Percentiles rank a stretch among this genome's conserved stretches.
These are phyloP conservation scores for Dactylellina leptospora DNA, from an alignment of 2,329 filamentous ascomycete genomes.

Conservation along the genomic window DNA sequence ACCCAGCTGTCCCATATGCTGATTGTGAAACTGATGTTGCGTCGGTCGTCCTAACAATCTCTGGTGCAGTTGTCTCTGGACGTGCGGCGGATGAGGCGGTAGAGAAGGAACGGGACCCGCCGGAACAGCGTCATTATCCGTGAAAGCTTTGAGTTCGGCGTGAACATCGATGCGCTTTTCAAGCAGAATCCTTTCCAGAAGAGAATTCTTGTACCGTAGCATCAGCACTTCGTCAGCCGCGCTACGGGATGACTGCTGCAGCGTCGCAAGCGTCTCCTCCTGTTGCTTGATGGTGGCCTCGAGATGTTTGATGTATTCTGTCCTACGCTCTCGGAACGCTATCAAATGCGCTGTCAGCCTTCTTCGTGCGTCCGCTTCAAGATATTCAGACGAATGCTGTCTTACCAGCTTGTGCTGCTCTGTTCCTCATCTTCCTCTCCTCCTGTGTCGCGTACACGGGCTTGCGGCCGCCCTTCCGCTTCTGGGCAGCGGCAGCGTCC, in stretches of 20 bases:
- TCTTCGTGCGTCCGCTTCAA: not conserved
- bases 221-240: slow-evolving; percentile 97
- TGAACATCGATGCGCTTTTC: slow-evolving; percentile 99
- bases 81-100: slow-evolving; percentile 60
- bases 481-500: slow-evolving; percentile 66
- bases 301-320: slow-evolving; percentile 98
- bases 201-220: slow-evolving; percentile 97
- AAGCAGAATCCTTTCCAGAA: slow-evolving; percentile 91
- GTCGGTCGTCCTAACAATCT: slow-evolving; percentile 38
- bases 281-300: slow-evolving; percentile 97
- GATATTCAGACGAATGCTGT: not conserved
- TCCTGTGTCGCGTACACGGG: slow-evolving; percentile 99
- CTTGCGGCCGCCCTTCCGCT: slow-evolving; percentile 97
- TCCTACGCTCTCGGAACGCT: slow-evolving; percentile 90
- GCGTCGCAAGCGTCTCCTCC: slow-evolving; percentile 88
- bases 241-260: slow-evolving; percentile 92
- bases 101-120: slow-evolving; percentile 61
- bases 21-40: slow-evolving; percentile 47
- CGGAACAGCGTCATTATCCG: slow-evolving; percentile 75
- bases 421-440: slow-evolving; percentile 95
- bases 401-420: slow-evolving; percentile 85
- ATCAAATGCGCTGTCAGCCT: slow-evolving; percentile 15
- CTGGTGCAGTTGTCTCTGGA: slow-evolving; percentile 47
- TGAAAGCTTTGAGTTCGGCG: slow-evolving; percentile 91
- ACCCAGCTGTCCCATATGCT: slow-evolving; percentile 35